Percentiles rank a stretch among this genome's conserved stretches.
These are phyloP conservation scores for Solanum infundibuliforme DNA, from an alignment of 257 asterid genomes.

Conservation along the genomic window DNA sequence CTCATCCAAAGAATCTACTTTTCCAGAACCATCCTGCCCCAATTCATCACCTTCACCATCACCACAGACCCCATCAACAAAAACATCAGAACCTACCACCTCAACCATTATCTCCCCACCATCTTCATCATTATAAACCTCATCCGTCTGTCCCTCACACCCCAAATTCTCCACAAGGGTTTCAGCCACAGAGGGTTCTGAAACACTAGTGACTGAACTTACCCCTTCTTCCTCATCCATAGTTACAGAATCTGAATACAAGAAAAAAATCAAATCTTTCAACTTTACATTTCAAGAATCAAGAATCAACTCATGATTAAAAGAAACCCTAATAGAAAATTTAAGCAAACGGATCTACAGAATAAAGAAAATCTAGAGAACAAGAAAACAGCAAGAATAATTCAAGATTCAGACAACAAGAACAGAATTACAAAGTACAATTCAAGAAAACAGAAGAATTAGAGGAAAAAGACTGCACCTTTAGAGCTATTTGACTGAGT, in stretches of 20 bases:
- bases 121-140: slow-evolving; percentile 30
- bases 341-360: background rate
- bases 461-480: background rate
- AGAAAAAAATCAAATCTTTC: slow-evolving; percentile 12
- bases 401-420: background rate
- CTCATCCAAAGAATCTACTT: background rate
- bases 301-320: background rate
- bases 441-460: background rate
- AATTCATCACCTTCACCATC: slow-evolving; percentile 4
- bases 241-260: slow-evolving; percentile 10
- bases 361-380: background rate
- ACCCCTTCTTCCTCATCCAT: slow-evolving; percentile 53
- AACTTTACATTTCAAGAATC: slow-evolving; percentile 16
- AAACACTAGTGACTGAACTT: slow-evolving; percentile 31
- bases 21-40: slow-evolving; percentile 17
- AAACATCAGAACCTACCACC: slow-evolving; percentile 74
- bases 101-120: slow-evolving; percentile 75
- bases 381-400: slow-evolving; percentile 7
- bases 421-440: background rate
- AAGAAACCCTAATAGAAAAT: slow-evolving; percentile 27
- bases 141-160: slow-evolving; percentile 30
- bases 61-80: slow-evolving; percentile 50
- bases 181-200: slow-evolving; percentile 16
- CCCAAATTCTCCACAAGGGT: background rate
- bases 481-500: background rate